Base-by-base conservation (phyloP, 352 stramenopile genomes). In the Globisporangium echinulatum region DNA sequence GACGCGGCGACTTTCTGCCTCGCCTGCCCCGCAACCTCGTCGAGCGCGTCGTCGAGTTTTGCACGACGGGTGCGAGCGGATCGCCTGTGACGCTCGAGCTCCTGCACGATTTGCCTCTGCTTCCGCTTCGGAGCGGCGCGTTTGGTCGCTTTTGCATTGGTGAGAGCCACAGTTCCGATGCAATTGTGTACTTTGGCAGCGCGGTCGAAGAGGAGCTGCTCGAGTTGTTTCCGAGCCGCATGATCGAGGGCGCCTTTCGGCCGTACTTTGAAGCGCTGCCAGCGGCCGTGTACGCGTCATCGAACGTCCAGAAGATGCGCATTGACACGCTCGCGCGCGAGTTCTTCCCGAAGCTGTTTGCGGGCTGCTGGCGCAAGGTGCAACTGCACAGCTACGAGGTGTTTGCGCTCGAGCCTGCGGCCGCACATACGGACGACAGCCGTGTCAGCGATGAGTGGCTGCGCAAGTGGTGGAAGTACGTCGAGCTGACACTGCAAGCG, bases 121-220 rank as follows among this genome's bases (percentile, higher is more conserved):
- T 88, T 33, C 70, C 72, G 3, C 49, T 87, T 56, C 74, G 63
- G 15, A 68, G 80, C 50, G 73, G 66, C 43, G 59, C 69, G 6
- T 86, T 86, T 62, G 71, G 66, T 13, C 62, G 46, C 8, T 63
- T 88, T 47, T 14, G 46, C 3, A 4, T 10, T 33, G 69, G 51
- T 25, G 15, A 54, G 25, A 49, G 61, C 33, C 17, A 43, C 10
- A 33, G 42, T 6, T 25, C 40, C 17, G 63, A 56, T 37, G 55
- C 63, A 49, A 60, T 36, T 0, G 74, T 72, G 48, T 84, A 78
- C 55, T 84, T 85, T 54, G 74, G 67, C 56, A 74, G 56, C 56
- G 53, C 52, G 7, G 56, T 75, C 10, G 79, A 89, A 65, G 72
- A 83, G 67, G 59, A 76, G 51, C 63, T 89, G 54, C 62, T 89